phyloP scores from a whole-genome alignment of 441 rosid species.

The Mallotus japonicus region DNA sequence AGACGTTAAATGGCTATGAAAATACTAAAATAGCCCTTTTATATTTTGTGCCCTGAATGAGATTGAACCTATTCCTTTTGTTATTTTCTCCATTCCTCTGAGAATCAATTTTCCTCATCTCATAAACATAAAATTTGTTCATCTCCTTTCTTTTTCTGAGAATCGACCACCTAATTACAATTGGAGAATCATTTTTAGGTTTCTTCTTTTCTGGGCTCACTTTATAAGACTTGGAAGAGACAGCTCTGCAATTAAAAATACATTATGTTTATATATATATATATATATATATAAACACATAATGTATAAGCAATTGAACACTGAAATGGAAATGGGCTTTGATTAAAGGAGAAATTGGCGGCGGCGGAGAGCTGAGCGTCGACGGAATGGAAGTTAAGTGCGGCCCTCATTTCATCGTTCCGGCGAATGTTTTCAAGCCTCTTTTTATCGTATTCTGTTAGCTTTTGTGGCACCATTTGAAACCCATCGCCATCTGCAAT shows the following conservation, averaged over 20 bases:
- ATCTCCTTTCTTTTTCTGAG: no score
- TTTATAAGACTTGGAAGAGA: conserved; percentile 38
- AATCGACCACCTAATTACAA: conserved; percentile 63
- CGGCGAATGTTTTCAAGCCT: conserved; percentile 74
- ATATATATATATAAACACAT: background rate
- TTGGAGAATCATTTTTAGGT: conserved; percentile 42
- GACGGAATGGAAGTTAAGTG: conserved; percentile 54
- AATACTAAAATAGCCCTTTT: no score
- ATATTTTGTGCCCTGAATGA: no score
- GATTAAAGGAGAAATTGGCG: conserved; percentile 32
- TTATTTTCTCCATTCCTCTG: no score
- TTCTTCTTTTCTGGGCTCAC: conserved; percentile 44
- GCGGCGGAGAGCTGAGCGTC: conserved; percentile 55
- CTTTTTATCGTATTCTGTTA: conserved; percentile 72
- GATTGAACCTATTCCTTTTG: no score
- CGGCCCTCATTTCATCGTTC: conserved; percentile 66
- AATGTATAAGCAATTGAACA: background rate
- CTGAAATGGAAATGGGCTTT: background rate
- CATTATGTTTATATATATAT: no score
- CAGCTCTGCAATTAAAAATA: conserved; percentile 37
- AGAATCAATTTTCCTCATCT: no score
- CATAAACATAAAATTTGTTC: no score
- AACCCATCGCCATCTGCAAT: no score
- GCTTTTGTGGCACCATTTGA: conserved; percentile 53
- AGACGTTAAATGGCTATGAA: no score